Evolutionary conservation across 352 stramenopile genomes (phyloP).

Genomic region (Pythium coloratum): DNA sequence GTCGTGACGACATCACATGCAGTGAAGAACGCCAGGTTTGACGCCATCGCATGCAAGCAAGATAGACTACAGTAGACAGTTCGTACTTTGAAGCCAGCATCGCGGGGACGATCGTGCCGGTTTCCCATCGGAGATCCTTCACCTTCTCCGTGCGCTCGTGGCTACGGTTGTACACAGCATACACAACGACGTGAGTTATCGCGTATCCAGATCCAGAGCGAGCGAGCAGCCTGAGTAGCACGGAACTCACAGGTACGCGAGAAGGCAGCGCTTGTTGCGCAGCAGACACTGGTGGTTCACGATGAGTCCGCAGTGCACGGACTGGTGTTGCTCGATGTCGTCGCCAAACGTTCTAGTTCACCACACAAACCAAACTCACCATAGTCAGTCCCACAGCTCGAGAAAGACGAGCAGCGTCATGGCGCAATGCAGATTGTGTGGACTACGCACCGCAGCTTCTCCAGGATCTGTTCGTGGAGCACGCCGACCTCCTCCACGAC

Average conservation of each 20-base stretch:
- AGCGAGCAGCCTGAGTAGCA: conserved; percentile 6
- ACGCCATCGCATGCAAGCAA: too few species aligned
- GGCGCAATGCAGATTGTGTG: too few species aligned
- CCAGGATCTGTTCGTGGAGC: conserved; percentile 68
- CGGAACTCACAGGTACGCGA: conserved; percentile 74
- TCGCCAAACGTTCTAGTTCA: conserved; percentile 55
- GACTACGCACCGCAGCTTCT: conserved; percentile 61
- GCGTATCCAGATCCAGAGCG: too few species aligned
- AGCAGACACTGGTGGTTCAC: conserved; percentile 89
- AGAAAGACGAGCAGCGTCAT: too few species aligned
- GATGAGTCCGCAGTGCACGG: conserved; percentile 77
- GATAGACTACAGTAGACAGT: not conserved
- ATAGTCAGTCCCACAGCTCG: not conserved
- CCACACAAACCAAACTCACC: not conserved
- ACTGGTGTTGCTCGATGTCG: conserved; percentile 57
- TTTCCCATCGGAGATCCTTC: conserved; percentile 90
- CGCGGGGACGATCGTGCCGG: conserved; percentile 83
- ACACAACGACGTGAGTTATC: not conserved
- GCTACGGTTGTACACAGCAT: conserved; percentile 27
- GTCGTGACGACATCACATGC: not conserved
- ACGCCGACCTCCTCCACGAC: conserved; percentile 72
- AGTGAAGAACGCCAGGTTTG: too few species aligned
- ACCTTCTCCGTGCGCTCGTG: conserved; percentile 85
- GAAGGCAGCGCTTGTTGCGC: conserved; percentile 88
- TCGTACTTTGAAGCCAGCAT: conserved; percentile 70